These are phyloP conservation scores for Aspergillus fijiensis DNA, from an alignment of 2,329 filamentous ascomycete species.

Conservation along the genomic window DNA sequence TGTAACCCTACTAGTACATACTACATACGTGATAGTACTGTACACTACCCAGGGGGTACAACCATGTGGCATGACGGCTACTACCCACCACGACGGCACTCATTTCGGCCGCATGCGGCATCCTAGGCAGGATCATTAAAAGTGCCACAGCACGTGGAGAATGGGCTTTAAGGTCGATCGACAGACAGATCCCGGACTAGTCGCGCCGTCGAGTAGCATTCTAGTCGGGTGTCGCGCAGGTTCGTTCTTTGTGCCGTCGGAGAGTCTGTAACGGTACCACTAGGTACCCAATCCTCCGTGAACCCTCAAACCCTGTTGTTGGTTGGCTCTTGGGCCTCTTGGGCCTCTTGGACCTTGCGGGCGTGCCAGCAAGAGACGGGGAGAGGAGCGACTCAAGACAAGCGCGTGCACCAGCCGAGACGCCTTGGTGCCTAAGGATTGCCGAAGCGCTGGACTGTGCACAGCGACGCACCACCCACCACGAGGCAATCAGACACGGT, in stretches of 20 bases:
- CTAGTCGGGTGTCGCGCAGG: not conserved
- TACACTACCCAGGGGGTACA: not conserved
- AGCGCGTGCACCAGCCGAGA: not conserved
- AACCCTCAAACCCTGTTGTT: no score
- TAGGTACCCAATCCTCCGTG: no score
- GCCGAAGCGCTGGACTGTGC: slow-evolving; percentile 10
- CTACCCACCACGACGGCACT: slow-evolving; percentile 4
- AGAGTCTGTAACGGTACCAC: no score
- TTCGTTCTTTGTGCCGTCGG: no score
- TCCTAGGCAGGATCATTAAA: slow-evolving; percentile 21
- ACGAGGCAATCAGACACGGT: slow-evolving; percentile 13
- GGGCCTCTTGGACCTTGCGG: no score
- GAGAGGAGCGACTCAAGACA: no score
- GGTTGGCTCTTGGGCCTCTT: not conserved
- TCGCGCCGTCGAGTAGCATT: slow-evolving; percentile 1
- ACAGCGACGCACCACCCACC: slow-evolving; percentile 2
- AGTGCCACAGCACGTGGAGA: slow-evolving; percentile 21
- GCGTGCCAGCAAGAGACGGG: no score
- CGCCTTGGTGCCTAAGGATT: slow-evolving; percentile 3
- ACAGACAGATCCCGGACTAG: slow-evolving; percentile 14
- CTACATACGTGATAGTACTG: no score
- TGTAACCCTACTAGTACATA: no score
- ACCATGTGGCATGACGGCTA: slow-evolving; percentile 7
- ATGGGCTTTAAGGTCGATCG: slow-evolving; percentile 12
- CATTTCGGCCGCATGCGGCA: slow-evolving; percentile 5